Evolutionary conservation across 805 yeast species (phyloP).

Genomic region (Cyberlindnera maritima): DNA sequence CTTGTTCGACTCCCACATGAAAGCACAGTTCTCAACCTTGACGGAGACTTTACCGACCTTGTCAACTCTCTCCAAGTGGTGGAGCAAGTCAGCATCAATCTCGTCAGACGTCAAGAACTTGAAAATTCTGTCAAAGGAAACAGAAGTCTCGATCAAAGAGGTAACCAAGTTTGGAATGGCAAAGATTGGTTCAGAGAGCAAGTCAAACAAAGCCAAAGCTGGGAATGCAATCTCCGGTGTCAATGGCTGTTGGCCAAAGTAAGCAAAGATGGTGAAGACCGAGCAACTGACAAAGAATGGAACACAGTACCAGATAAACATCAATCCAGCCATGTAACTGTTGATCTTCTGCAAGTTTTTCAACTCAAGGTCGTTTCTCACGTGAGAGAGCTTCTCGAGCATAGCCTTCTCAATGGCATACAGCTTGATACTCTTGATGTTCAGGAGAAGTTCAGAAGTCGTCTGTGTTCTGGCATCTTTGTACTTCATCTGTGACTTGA

Average conservation of each 20-base stretch:
- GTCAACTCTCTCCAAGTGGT: conserved; percentile 24
- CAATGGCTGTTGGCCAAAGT: conserved; percentile 45
- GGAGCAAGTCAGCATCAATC: conserved; percentile 37
- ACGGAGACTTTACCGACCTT: conserved; percentile 32
- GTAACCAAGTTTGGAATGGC: conserved; percentile 58
- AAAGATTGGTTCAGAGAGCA: conserved; percentile 56
- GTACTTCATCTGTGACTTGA: conserved; percentile 55
- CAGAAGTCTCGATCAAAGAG: conserved; percentile 54
- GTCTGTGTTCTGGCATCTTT: conserved; percentile 59
- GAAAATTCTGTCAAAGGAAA: conserved; percentile 53
- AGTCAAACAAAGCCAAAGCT: conserved; percentile 56
- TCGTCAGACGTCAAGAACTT: conserved; percentile 47
- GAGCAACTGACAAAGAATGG: conserved; percentile 65
- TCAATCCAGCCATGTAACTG: conserved; percentile 41
- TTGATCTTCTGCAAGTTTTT: conserved; percentile 49
- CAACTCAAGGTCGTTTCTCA: conserved; percentile 59
- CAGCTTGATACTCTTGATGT: conserved; percentile 62
- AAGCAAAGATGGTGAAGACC: conserved; percentile 54
- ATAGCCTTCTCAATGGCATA: conserved; percentile 72
- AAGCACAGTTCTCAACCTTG: conserved; percentile 46
- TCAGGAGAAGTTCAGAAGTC: conserved; percentile 56
- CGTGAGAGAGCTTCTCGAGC: conserved; percentile 46
- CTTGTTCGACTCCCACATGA: conserved; percentile 44
- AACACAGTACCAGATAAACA: conserved; percentile 60
- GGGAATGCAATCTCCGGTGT: conserved; percentile 72